phyloP scores from a whole-genome alignment of 1,284 basidiomycete species.

The Ustanciosporium gigantosporum region DNA sequence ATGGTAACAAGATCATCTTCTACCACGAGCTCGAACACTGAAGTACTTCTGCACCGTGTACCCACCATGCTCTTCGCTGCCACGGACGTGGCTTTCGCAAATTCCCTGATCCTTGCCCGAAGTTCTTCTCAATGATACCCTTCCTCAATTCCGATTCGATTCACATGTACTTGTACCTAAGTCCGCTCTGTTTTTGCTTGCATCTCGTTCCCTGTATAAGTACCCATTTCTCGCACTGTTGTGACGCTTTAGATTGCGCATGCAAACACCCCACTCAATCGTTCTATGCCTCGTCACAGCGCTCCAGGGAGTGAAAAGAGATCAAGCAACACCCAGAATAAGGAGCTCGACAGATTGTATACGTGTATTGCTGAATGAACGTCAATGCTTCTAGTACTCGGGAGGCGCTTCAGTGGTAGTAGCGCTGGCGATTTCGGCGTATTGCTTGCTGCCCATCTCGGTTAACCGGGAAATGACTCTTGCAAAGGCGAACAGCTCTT shows the following conservation, averaged over 20 bases:
- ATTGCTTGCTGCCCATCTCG: slow-evolving; percentile 56
- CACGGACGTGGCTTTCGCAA: too few relatives aligned
- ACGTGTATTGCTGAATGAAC: too few relatives aligned
- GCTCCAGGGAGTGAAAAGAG: too few relatives aligned
- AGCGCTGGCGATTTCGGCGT: slow-evolving; percentile 31
- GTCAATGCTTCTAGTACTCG: slow-evolving; percentile 13
- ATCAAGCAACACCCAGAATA: too few relatives aligned
- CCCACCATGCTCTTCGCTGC: too few relatives aligned
- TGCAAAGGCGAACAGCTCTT: slow-evolving; percentile 60
- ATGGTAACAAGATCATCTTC: slow-evolving; percentile 45
- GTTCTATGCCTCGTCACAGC: too few relatives aligned
- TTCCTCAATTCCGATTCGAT: background rate
- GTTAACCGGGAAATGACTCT: slow-evolving; percentile 56
- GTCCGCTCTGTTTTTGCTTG: background rate
- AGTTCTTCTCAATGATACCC: background rate
- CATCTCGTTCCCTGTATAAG: background rate
- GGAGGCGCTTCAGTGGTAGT: slow-evolving; percentile 12
- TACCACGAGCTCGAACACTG: slow-evolving; percentile 30
- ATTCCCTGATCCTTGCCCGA: background rate
- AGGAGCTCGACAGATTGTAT: too few relatives aligned
- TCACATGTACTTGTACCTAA: background rate
- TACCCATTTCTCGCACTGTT: too few relatives aligned
- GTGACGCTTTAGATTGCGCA: too few relatives aligned
- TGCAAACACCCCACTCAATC: too few relatives aligned
- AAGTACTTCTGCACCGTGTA: slow-evolving; percentile 1